A percentile compares a stretch with the other conserved stretches of the same genome.
These are phyloP conservation scores for Talaromyces sp. DNA, from an alignment of 2,329 filamentous ascomycete species.

Conservation along the genomic window DNA sequence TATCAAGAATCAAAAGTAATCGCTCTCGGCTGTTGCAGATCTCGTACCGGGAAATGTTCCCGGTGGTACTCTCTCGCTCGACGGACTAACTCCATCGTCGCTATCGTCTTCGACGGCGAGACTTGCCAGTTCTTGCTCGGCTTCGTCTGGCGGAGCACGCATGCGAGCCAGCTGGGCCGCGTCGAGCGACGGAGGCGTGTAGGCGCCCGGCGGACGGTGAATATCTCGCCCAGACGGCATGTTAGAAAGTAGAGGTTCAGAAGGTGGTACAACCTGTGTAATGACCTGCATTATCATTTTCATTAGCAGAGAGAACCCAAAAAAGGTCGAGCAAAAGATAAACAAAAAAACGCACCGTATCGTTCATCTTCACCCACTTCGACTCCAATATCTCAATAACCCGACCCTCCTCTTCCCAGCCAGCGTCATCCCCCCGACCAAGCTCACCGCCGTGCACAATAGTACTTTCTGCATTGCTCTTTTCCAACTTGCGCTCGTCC, in stretches of 20 bases:
- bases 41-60: conserved; percentile 29
- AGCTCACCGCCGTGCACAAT: conserved; percentile 36
- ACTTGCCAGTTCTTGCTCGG: conserved; percentile 28
- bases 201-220: conserved; percentile 63
- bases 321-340: neutral
- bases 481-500: conserved; percentile 76
- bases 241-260: conserved; percentile 65
- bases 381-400: conserved; percentile 80
- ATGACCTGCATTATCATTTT: conserved; percentile 59
- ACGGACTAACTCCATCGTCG: conserved; percentile 27
- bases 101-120: conserved; percentile 24
- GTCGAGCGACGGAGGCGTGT: conserved; percentile 61
- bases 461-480: conserved; percentile 22
- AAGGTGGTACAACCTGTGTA: conserved; percentile 69
- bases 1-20: conserved; percentile 28
- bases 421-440: conserved; percentile 67
- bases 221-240: conserved; percentile 90
- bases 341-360: conserved; percentile 60
- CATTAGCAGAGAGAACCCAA: neutral
- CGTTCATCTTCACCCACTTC: conserved; percentile 91
- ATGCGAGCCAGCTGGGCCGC: conserved; percentile 56
- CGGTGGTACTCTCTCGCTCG: conserved; percentile 18
- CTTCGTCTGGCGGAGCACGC: conserved; percentile 53
- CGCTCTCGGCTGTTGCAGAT: conserved; percentile 21
- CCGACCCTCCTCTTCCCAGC: conserved; percentile 75